Conservation (phyloP, 352 stramenopile genomes). For the Globisporangium nagaii region DNA sequence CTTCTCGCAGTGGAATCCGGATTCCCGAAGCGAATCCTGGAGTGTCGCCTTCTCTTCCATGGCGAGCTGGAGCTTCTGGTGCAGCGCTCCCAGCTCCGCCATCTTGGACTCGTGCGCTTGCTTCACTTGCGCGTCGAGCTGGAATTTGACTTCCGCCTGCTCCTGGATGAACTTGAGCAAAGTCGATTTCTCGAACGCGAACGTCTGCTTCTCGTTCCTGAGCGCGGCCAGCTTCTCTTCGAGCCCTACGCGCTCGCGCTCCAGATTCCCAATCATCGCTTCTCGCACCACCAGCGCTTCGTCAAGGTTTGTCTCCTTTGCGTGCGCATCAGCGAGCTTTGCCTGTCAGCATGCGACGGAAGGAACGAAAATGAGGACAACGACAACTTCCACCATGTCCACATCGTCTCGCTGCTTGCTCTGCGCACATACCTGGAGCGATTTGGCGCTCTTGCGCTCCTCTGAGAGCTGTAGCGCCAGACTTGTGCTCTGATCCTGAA, state of each 20-base stretch:
- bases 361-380: no score
- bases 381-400: no score
- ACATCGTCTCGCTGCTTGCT: no score
- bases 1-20: constrained; percentile 23
- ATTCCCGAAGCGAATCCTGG: constrained; percentile 24
- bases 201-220: constrained; percentile 43
- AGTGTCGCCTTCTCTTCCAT: constrained; percentile 44
- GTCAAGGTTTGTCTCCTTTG: constrained; percentile 38
- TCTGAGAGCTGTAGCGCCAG: constrained; percentile 59
- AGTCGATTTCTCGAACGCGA: constrained; percentile 62
- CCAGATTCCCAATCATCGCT: constrained; percentile 41
- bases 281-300: constrained; percentile 50
- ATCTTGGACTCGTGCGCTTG: constrained; percentile 38
- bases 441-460: constrained; percentile 37
- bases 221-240: constrained; percentile 37
- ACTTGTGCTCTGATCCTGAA: constrained; percentile 59
- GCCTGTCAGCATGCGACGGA: no score
- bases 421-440: constrained; percentile 15
- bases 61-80: constrained; percentile 26
- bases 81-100: constrained; percentile 22
- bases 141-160: constrained; percentile 64
- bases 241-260: constrained; percentile 39
- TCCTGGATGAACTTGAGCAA: constrained; percentile 75
- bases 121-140: constrained; percentile 47
- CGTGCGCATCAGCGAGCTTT: constrained; percentile 21